phyloP scores from a whole-genome alignment of 257 asterid species.

The Gardenia jasminoides region DNA sequence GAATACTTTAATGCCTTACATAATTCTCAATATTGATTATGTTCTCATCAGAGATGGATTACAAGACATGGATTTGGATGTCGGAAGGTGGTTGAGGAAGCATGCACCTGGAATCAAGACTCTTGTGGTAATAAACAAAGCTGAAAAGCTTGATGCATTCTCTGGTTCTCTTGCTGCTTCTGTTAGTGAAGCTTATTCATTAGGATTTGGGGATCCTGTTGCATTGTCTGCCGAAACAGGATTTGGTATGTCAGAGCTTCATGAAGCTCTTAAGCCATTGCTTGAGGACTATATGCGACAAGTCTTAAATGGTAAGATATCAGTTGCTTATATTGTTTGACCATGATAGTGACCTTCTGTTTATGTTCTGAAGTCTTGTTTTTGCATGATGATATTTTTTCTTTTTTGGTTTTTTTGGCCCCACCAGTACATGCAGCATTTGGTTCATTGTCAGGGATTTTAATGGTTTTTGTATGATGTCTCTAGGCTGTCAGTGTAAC shows the following conservation, averaged over 20 bases:
- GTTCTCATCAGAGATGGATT: conserved; percentile 68
- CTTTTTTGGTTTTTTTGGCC: no score
- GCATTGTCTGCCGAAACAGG: conserved; percentile 97
- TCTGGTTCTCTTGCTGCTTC: conserved; percentile 79
- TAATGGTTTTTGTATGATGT: no score
- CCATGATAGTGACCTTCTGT: background rate
- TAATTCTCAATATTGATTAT: conserved; percentile 4
- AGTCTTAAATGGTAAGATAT: conserved; percentile 40
- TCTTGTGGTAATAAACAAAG: conserved; percentile 85
- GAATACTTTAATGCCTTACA: background rate
- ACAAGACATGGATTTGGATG: conserved; percentile 90
- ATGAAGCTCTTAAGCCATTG: conserved; percentile 62
- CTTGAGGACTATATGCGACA: conserved; percentile 67
- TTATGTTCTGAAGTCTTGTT: background rate
- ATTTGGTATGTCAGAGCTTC: conserved; percentile 74
- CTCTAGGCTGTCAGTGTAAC: no score
- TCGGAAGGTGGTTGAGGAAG: conserved; percentile 94
- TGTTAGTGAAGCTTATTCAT: conserved; percentile 76
- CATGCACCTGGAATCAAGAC: conserved; percentile 75
- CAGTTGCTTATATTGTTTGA: conserved; percentile 5
- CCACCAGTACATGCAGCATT: no score
- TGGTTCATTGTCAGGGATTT: no score
- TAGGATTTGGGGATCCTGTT: conserved; percentile 95
- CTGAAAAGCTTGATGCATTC: conserved; percentile 77
- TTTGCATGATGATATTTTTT: no score